Conservation (phyloP, 176 grass and related monocot genomes). For the Areca catechu region DNA sequence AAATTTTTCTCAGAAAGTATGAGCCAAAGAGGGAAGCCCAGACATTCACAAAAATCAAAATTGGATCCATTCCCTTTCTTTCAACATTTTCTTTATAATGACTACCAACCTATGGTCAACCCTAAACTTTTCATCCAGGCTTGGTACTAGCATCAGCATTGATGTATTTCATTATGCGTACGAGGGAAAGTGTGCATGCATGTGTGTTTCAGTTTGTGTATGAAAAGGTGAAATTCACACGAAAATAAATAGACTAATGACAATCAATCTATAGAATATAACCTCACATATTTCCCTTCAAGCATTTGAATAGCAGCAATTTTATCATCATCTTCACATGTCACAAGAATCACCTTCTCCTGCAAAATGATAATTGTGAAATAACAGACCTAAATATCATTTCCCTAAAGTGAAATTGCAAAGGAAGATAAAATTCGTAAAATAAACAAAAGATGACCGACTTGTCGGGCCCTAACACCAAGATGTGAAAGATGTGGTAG, state of each 20-base stretch:
- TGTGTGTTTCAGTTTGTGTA: too few relatives aligned
- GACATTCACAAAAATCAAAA: too few relatives aligned
- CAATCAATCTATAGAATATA: slow-evolving; percentile 5
- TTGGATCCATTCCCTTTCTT: too few relatives aligned
- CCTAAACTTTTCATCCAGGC: too few relatives aligned
- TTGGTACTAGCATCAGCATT: too few relatives aligned
- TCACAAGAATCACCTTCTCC: slow-evolving; percentile 89
- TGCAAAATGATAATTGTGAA: slow-evolving; percentile 20
- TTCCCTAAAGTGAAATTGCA: slow-evolving; percentile 15
- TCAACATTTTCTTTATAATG: too few relatives aligned
- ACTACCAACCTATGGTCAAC: too few relatives aligned
- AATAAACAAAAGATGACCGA: slow-evolving; percentile 26
- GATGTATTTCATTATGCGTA: too few relatives aligned
- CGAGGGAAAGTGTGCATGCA: too few relatives aligned
- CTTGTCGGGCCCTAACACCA: slow-evolving; percentile 94
- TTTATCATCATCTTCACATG: slow-evolving; percentile 78
- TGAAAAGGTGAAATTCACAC: neutral
- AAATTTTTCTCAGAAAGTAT: too few relatives aligned
- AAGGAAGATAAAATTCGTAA: slow-evolving; percentile 1
- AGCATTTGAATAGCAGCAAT: slow-evolving; percentile 43
- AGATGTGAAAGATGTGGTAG: slow-evolving; percentile 97
- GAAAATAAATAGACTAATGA: neutral
- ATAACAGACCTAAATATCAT: slow-evolving; percentile 13
- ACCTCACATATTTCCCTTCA: slow-evolving; percentile 81
- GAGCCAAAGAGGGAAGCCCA: too few relatives aligned